Base-by-base conservation (phyloP, 2,329 filamentous ascomycete genomes). In the Alternaria sp. region DNA sequence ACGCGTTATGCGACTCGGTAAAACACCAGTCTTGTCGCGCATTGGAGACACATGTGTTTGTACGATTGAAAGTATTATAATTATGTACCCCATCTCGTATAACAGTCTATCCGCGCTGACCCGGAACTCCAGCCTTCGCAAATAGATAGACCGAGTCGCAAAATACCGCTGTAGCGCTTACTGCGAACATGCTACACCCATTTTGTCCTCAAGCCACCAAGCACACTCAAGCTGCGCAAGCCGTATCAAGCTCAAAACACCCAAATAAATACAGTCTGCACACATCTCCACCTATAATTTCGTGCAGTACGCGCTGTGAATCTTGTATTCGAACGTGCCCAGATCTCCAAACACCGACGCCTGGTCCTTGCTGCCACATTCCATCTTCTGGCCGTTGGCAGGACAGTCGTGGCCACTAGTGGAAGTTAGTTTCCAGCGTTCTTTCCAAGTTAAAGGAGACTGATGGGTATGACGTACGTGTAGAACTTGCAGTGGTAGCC, bases 401-500 rank as follows among this genome's bases (percentile, higher is more conserved):
- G 56, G 56, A 13, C 61, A 63, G 4, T 30, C 36, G 12, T 57
- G 25, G 10, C 28, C 44, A 23, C 61, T 63, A 32, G 12, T 52
- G 5, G 10, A 36, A 4, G 45, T 63, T 25, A 63, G 57, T 30
- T 9, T 40, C 10, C 6, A 30, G 6, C 46, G 12, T 1, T 32
- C 36, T 40, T 40, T 17, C n/a, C 36, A 40, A 17, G 15, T 40
- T 17, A 21, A 13, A 32, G 4, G n/a, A 7, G 19, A 46, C 0
- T 4, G 17, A 40, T 23, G 30, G 21, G 5, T 23, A 15, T 17
- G 21, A 67, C 70, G 66, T 61, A 73, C 70, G 60, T 56, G 58
- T 64, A 70, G 51, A 71, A 74, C 6, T 63, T 56, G 52, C 72
- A 74, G 54, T 62, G 64, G 25, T 60, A 67, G 3, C 64, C 68